Conservation (phyloP, 2,329 filamentous ascomycete species). For the Alternaria ethzedia region DNA sequence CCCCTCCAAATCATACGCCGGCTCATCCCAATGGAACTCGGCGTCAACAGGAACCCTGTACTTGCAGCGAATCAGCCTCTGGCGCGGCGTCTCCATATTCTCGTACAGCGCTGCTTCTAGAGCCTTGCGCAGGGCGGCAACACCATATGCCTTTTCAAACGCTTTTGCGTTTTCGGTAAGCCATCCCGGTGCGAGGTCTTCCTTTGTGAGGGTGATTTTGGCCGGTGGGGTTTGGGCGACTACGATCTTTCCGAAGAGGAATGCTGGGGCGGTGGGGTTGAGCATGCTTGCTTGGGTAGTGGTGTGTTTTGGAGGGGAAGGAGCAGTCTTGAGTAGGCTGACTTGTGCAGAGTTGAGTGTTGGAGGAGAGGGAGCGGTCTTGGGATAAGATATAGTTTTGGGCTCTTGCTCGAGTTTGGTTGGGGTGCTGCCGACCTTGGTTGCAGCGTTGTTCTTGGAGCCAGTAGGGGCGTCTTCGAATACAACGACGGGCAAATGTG, state of each 20-base stretch:
- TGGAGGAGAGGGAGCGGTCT: background rate
- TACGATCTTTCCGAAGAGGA: background rate
- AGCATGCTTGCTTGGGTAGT: background rate
- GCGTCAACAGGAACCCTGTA: background rate
- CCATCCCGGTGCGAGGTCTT: background rate
- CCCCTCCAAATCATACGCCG: background rate
- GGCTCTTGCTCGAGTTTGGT: background rate
- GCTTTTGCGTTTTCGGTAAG: background rate
- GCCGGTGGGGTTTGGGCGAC: background rate
- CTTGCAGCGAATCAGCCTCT: slow-evolving; percentile 4
- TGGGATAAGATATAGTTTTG: background rate
- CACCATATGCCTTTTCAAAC: background rate
- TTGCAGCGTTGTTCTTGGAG: background rate
- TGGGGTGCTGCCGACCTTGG: background rate
- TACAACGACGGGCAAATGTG: background rate
- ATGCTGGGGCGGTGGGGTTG: background rate
- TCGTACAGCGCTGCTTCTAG: slow-evolving; percentile 6
- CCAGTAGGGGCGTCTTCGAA: background rate
- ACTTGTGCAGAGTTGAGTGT: too few relatives aligned
- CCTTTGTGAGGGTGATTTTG: background rate
- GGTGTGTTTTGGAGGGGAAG: background rate
- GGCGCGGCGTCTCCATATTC: slow-evolving; percentile 6
- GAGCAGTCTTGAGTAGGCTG: too few relatives aligned
- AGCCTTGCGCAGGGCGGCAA: background rate
- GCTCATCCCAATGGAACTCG: background rate